Conservation (phyloP, 2,329 filamentous ascomycete genomes). For the Ampelomyces quisqualis region DNA sequence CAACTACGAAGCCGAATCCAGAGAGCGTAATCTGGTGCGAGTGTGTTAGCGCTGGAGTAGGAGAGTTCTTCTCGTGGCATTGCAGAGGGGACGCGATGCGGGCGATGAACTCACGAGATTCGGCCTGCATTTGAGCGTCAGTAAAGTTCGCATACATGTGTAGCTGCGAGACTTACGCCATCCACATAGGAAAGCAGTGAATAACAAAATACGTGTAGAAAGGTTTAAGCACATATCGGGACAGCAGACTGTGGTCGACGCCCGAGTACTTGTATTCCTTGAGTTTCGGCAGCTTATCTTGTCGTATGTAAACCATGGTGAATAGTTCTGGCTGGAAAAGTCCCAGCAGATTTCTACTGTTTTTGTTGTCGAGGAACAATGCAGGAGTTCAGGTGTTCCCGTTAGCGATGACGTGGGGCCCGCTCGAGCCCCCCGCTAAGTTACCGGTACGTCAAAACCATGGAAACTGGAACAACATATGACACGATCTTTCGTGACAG, state of each 20-base stretch:
- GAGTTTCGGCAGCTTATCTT: conserved; percentile 83
- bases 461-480: conserved; percentile 1
- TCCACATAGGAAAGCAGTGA: conserved; percentile 89
- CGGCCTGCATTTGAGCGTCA: conserved; percentile 33
- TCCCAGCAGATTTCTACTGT: conserved; percentile 6
- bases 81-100: not conserved
- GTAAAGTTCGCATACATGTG: conserved; percentile 5
- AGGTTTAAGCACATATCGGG: conserved; percentile 92
- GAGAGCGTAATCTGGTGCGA: conserved; percentile 72
- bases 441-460: too few relatives aligned
- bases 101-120: conserved; percentile 37
- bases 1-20: conserved; percentile 84
- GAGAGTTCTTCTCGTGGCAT: not conserved
- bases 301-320: conserved; percentile 89
- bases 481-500: not conserved
- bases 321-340: conserved; percentile 1
- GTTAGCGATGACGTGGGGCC: conserved; percentile 32
- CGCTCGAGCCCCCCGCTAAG: too few relatives aligned
- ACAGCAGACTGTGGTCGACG: conserved; percentile 86
- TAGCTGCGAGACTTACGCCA: conserved; percentile 65
- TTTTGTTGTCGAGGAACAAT: too few relatives aligned
- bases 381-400: too few relatives aligned
- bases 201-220: conserved; percentile 97
- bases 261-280: conserved; percentile 94
- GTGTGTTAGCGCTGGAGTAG: not conserved